These are phyloP conservation scores for Heritiera fomes DNA, from an alignment of 345 rosid genomes.

Conservation along the genomic window DNA sequence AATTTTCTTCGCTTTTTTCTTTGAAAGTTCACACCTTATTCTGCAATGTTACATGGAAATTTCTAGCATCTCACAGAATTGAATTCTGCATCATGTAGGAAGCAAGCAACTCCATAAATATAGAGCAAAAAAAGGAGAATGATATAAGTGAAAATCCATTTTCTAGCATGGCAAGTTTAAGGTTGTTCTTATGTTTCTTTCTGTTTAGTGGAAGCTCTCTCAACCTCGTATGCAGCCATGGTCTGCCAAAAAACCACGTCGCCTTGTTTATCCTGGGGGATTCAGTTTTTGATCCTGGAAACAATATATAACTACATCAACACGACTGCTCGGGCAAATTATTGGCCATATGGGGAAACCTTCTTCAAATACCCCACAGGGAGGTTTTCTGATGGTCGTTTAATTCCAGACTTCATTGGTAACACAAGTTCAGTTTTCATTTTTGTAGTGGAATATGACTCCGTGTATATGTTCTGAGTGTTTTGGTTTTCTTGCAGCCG, in stretches of 20 bases:
- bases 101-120: background rate
- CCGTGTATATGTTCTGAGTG: too few relatives aligned
- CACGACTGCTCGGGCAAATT: slow-evolving; percentile 16
- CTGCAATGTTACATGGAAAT: background rate
- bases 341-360: slow-evolving; percentile 9
- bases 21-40: background rate
- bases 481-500: slow-evolving; percentile 29
- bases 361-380: slow-evolving; percentile 13
- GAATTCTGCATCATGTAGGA: background rate
- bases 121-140: background rate
- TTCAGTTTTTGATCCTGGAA: slow-evolving; percentile 10
- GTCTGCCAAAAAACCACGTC: background rate
- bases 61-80: background rate
- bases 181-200: background rate
- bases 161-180: slow-evolving; percentile 10
- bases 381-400: background rate
- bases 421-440: background rate
- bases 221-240: background rate
- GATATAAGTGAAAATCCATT: background rate
- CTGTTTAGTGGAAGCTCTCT: background rate
- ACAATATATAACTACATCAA: slow-evolving; percentile 15
- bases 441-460: background rate
- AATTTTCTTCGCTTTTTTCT: background rate
- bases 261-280: background rate
- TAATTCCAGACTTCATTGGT: slow-evolving; percentile 36